Percentiles rank a stretch among this genome's conserved stretches.
These are phyloP conservation scores for Pseudonitzschia pungens DNA, from an alignment of 108 stramenopile species.

Conservation along the genomic window DNA sequence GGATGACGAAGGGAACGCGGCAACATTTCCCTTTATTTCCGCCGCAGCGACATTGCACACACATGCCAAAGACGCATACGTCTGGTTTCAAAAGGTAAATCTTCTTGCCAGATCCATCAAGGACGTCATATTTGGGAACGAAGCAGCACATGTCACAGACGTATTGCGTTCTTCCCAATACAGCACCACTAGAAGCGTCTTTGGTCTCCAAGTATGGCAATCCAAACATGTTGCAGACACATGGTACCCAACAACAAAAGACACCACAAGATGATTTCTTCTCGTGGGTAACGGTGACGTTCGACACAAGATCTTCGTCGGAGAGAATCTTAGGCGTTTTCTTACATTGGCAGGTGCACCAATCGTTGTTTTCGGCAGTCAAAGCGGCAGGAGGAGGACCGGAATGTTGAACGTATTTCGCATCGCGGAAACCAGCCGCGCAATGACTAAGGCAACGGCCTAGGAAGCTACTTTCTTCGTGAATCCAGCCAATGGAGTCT, in stretches of 20 bases:
- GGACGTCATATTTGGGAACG: constrained; percentile 41
- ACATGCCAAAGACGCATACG: constrained; percentile 21
- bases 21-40: constrained; percentile 32
- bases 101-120: constrained; percentile 16
- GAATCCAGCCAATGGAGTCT: constrained; percentile 20
- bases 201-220: constrained; percentile 28
- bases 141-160: constrained; percentile 40
- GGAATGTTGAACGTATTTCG: constrained; percentile 27
- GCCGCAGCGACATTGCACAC: constrained; percentile 35
- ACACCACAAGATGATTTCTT: constrained; percentile 26
- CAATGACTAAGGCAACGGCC: neutral
- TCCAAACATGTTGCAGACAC: constrained; percentile 4
- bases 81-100: constrained; percentile 34
- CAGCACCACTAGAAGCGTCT: constrained; percentile 15
- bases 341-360: constrained; percentile 17
- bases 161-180: constrained; percentile 30
- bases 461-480: constrained; percentile 25
- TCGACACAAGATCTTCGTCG: constrained; percentile 16
- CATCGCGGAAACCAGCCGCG: constrained; percentile 10
- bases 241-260: constrained; percentile 1
- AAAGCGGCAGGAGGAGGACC: constrained; percentile 10
- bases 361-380: constrained; percentile 17
- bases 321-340: constrained; percentile 7
- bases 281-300: constrained; percentile 34
- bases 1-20: constrained; percentile 32